Evolutionary conservation across 2,329 filamentous ascomycete genomes (phyloP).

Genomic region (Beauveria bassiana): DNA sequence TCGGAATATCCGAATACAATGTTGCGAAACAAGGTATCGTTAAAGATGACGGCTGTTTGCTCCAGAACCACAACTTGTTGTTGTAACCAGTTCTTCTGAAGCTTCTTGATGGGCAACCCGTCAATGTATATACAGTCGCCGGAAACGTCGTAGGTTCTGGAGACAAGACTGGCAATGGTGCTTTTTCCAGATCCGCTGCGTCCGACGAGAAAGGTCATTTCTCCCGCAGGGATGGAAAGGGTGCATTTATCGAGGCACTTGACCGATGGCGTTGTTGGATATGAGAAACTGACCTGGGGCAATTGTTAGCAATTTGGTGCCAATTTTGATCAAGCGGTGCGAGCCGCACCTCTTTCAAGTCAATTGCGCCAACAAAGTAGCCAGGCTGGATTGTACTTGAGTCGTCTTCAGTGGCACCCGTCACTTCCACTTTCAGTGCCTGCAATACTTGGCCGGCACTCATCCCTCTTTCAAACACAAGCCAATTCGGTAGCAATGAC

Average conservation of each 20-base stretch:
- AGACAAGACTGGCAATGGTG: constrained; percentile 72
- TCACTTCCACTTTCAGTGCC: constrained; percentile 29
- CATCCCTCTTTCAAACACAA: constrained; percentile 72
- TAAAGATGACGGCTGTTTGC: constrained; percentile 74
- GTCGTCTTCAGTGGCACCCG: not conserved
- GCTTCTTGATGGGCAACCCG: constrained; percentile 46
- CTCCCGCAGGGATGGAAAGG: constrained; percentile 63
- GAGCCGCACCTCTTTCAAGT: constrained; percentile 56
- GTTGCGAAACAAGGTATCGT: constrained; percentile 71
- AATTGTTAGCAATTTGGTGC: constrained; percentile 13
- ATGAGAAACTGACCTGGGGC: constrained; percentile 69
- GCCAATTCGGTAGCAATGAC: constrained; percentile 65
- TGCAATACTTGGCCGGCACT: constrained; percentile 60
- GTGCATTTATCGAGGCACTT: constrained; percentile 52
- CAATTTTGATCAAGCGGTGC: not conserved
- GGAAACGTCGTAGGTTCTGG: constrained; percentile 65
- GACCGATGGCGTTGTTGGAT: constrained; percentile 60
- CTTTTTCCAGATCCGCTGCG: constrained; percentile 89
- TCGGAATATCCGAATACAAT: constrained; percentile 61
- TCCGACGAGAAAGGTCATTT: constrained; percentile 75
- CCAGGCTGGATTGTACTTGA: constrained; percentile 22
- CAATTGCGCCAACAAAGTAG: constrained; percentile 57
- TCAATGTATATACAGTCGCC: constrained; percentile 64
- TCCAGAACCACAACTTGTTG: constrained; percentile 74
- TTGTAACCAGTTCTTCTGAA: constrained; percentile 67